phyloP scores from a whole-genome alignment of 106 monocot genomes.

The Alisma plantagoaquatica region DNA sequence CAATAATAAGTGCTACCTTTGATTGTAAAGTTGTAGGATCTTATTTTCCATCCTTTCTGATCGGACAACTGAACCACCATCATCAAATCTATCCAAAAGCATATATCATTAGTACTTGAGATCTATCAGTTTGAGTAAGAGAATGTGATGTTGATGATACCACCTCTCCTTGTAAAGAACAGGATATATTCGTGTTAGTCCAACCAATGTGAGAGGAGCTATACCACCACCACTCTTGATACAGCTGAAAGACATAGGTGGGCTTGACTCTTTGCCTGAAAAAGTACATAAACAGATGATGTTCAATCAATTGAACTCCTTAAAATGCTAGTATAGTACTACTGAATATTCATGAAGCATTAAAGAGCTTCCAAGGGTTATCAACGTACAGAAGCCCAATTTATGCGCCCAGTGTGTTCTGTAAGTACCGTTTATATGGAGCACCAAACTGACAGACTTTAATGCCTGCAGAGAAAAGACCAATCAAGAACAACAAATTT shows the following conservation, averaged over 20 bases:
- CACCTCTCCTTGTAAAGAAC: constrained; percentile 86
- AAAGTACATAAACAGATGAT: constrained; percentile 3
- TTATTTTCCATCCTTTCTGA: constrained; percentile 71
- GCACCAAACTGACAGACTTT: constrained; percentile 33
- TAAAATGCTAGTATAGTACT: too few species aligned
- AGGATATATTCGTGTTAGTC: constrained; percentile 66
- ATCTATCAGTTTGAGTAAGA: too few species aligned
- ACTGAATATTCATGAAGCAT: too few species aligned
- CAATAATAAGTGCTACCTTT: too few species aligned
- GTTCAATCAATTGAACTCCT: background rate
- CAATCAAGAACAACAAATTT: background rate
- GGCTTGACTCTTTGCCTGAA: constrained; percentile 54
- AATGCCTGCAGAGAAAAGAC: constrained; percentile 38
- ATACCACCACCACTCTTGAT: constrained; percentile 64
- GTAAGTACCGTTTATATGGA: constrained; percentile 87
- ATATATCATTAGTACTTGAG: too few species aligned
- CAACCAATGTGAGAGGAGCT: constrained; percentile 71
- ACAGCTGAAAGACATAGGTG: constrained; percentile 79
- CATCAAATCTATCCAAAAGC: constrained; percentile 48
- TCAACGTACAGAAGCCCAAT: constrained; percentile 74
- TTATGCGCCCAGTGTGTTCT: constrained; percentile 62
- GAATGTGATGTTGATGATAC: background rate
- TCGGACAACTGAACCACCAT: constrained; percentile 73
- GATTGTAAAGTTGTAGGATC: constrained; percentile 43
- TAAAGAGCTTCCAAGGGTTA: constrained; percentile 8